Base-by-base conservation (phyloP, 1,139 yeast genomes). In the Entelexis paramagnoliae region DNA sequence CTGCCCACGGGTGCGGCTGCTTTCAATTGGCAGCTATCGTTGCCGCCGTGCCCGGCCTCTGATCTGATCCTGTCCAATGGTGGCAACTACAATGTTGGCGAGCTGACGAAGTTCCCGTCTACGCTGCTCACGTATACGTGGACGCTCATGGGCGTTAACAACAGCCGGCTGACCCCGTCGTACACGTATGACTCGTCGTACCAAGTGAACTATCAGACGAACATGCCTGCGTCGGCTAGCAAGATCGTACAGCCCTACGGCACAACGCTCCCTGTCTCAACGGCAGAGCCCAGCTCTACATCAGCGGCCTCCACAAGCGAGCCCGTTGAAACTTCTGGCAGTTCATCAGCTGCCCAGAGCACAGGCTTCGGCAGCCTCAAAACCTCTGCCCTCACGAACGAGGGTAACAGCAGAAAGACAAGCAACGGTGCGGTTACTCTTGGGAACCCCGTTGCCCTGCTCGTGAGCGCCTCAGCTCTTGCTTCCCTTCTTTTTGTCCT, bases 111-210 rank as follows among this genome's bases (percentile, higher is more conserved):
- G 22, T 16, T 36, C 29, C 64, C 64, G 46, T 63, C 76, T 46
- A 63, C 68, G 14, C 66, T 64, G 52, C 65, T 69, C 32, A 40
- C 38, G 28, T 65, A 78, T 5, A 68, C 71, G 41, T 75, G 71
- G 63, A 67, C 72, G 6, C 70, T 79, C 44, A 64, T 70, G 53
- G 83, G 83, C 58, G 65, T 69, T 26, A 71, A 71, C 48, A 78
- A 78, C 49, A 75, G 77, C 19, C 64, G 46, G 74, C 83, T 48
- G 77, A 80, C 40, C 78, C 84, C 52, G 45, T 48, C 24, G 45
- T 63, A 26, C 48, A 46, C 42, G 3, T 55, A 59, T 43, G 38
- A 11, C 13, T 16, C 55, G 10, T 62, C 63, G 2, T 69, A 72
- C 62, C 63, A 63, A 40, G 61, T 70, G 63, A 81, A 75, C 59